Base-by-base conservation (phyloP, 441 rosid species). In the Adansonia rubrostipa region DNA sequence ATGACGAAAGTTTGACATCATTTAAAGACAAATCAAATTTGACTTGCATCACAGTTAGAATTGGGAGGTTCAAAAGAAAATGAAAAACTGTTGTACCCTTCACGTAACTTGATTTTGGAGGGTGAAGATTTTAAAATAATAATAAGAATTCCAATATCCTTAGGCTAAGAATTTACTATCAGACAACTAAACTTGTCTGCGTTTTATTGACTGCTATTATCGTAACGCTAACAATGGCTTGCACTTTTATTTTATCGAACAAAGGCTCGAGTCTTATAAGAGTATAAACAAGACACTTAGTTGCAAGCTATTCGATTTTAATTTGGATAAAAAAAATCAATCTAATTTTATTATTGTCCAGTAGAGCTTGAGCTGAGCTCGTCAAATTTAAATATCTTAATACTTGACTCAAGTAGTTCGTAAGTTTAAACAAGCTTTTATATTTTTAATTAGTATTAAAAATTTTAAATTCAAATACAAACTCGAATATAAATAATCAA, bases 1-100 rank as follows among this genome's bases (percentile, higher is more conserved):
- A 42, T 71, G 48, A 33, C n/a, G 9, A 71, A 53, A 71, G 6
- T 9, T 19, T 68, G 72, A 68, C 72, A 19, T 68, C 56, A 19
- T 48, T 17, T 50, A 22, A 13, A 11, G 33, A 20, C 7, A 10
- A 20, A 24, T 47, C 15, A 24, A 6, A 11, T 22, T 20, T 13
- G 40, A 22, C 9, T 42, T 66, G 10, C 20, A n/a, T 42, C 24
- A n/a, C 50, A 0, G 24, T 54, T 5, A 6, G 71, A 40, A n/a
- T 42, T 20, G 33, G 53, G 3, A 45, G 53, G 53, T 19, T 67
- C 19, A 67, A 45, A 19, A 15, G 44, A 66, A 13, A 19, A 10
- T 11, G 54, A 67, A 4, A 47, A 69, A 68, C 5, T 11, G 51
- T 20, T 11, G 50, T 68, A 5, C 11, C 5, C 40, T 47, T 47